A percentile compares a stretch with the other conserved stretches of the same genome.
phyloP scores from a whole-genome alignment of 306 rosid genomes.

The Cucurbita argyrosperma region DNA sequence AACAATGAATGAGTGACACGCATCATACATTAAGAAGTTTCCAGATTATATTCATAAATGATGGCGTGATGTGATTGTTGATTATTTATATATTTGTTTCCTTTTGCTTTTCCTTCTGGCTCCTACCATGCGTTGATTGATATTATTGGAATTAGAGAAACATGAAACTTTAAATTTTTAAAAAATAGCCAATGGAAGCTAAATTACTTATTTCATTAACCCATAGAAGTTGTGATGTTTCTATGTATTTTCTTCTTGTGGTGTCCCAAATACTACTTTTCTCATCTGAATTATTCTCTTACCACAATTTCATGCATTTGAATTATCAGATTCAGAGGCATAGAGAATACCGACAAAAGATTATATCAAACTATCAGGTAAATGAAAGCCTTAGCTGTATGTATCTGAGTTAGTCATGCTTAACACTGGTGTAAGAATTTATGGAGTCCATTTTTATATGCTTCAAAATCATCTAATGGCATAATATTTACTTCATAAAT shows the following conservation, averaged over 20 bases:
- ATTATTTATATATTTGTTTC: not conserved
- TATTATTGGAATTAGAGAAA: not conserved
- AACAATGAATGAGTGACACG: not conserved
- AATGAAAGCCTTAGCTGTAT: slow-evolving; percentile 5
- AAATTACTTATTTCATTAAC: not conserved
- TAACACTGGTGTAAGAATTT: not conserved
- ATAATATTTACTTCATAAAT: not conserved
- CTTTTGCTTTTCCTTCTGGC: not conserved
- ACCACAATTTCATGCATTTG: not conserved
- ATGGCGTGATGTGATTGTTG: not conserved
- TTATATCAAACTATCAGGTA: slow-evolving; percentile 55
- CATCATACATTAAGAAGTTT: not conserved
- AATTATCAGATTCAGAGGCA: slow-evolving; percentile 61
- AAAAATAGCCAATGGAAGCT: no score
- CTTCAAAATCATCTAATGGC: not conserved
- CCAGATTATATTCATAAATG: not conserved
- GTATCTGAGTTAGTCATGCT: not conserved
- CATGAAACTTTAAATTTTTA: not conserved
- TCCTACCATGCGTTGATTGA: not conserved
- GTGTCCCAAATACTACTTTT: not conserved
- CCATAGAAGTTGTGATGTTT: not conserved
- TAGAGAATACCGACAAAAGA: slow-evolving; percentile 59
- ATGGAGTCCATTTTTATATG: not conserved
- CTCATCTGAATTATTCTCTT: slow-evolving; percentile 4
- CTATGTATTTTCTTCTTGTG: not conserved